Percentiles rank a stretch among this genome's conserved stretches.
phyloP scores from a whole-genome alignment of 2,329 filamentous ascomycete genomes.

The Stachybotrys chartarum region DNA sequence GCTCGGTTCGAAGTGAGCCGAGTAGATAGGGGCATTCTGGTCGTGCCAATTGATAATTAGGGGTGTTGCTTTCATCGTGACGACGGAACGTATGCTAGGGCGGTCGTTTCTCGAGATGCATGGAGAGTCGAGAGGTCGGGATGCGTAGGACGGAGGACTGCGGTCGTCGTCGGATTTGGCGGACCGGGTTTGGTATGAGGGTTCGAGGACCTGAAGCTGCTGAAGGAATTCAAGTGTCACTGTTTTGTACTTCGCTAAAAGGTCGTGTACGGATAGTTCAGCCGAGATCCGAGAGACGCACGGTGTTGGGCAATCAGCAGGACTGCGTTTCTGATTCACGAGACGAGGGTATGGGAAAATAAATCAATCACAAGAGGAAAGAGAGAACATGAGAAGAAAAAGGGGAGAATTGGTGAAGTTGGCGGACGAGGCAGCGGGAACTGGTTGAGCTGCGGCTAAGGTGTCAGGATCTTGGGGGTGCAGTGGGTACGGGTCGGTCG shows the following conservation, averaged over 20 bases:
- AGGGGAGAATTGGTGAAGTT: background rate
- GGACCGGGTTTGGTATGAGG: background rate
- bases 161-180: background rate
- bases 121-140: conserved; percentile 14
- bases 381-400: background rate
- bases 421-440: background rate
- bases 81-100: conserved; percentile 15
- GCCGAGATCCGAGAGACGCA: background rate
- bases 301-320: background rate
- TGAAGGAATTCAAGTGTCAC: background rate
- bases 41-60: conserved; percentile 99
- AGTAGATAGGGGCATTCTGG: conserved; percentile 94
- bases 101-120: conserved; percentile 20
- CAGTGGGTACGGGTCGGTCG: background rate
- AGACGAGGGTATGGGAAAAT: background rate
- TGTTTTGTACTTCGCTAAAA: background rate
- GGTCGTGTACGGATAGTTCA: too few relatives aligned
- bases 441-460: background rate
- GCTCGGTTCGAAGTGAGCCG: conserved; percentile 89
- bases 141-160: background rate
- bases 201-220: background rate
- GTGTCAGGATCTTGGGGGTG: background rate
- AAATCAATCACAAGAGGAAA: background rate
- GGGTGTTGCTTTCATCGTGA: conserved; percentile 87
- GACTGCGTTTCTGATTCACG: background rate